Evolutionary conservation across 1,284 basidiomycete genomes (phyloP).

Genomic region (Ustilago nuda): DNA sequence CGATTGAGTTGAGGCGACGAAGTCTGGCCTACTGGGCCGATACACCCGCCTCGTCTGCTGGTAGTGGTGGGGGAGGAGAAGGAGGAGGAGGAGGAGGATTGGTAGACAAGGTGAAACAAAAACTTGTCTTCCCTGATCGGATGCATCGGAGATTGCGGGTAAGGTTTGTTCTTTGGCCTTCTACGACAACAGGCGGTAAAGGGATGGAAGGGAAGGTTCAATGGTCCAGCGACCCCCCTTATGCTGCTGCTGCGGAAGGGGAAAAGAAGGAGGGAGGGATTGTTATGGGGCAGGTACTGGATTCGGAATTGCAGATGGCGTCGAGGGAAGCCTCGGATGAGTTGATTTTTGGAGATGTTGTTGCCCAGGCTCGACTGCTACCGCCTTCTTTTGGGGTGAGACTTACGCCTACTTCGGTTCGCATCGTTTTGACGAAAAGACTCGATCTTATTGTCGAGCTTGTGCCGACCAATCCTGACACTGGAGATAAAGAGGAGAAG

Average conservation of each 20-base stretch:
- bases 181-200: not conserved
- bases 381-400: constrained; percentile 42
- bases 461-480: constrained; percentile 15
- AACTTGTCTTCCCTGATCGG: constrained; percentile 58
- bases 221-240: constrained; percentile 37
- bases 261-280: not conserved
- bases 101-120: constrained; percentile 6
- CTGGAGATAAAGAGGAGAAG: not conserved
- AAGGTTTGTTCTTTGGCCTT: constrained; percentile 37
- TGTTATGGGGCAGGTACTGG: constrained; percentile 28
- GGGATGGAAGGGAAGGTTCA: constrained; percentile 1
- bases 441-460: constrained; percentile 42
- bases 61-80: not conserved
- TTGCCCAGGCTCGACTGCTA: constrained; percentile 45
- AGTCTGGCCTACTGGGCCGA: constrained; percentile 62
- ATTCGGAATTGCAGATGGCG: constrained; percentile 52
- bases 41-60: not conserved
- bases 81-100: not conserved
- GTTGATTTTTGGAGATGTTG: constrained; percentile 54
- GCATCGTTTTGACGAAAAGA: constrained; percentile 41
- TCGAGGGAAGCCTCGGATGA: constrained; percentile 56
- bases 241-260: not conserved
- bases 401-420: constrained; percentile 38
- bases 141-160: constrained; percentile 48
- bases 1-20: constrained; percentile 35